Conservation (phyloP, 2,329 filamentous ascomycete genomes). For the Pyrenochaeta sp. region DNA sequence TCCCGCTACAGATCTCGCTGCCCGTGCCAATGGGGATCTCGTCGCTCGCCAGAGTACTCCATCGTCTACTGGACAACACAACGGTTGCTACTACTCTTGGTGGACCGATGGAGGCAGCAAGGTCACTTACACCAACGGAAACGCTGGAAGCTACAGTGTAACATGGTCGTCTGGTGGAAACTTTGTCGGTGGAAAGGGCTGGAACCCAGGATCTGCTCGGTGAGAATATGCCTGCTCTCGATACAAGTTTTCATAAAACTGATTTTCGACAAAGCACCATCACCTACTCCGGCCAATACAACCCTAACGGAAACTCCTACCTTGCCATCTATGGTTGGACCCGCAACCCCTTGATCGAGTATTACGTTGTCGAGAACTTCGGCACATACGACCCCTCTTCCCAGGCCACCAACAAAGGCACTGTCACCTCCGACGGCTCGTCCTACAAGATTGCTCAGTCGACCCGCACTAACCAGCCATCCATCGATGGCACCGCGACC, state of each 20-base stretch:
- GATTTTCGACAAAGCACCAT: conserved; percentile 30
- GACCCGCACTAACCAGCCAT: conserved; percentile 53
- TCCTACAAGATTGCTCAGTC: conserved; percentile 41
- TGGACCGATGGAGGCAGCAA: conserved; percentile 63
- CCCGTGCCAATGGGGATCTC: conserved; percentile 42
- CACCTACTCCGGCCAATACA: conserved; percentile 46
- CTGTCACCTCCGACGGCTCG: conserved; percentile 38
- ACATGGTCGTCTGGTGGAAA: conserved; percentile 61
- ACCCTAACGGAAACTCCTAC: conserved; percentile 51
- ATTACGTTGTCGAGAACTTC: conserved; percentile 61
- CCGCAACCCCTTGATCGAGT: conserved; percentile 61
- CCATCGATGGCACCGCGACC: conserved; percentile 58
- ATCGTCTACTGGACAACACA: conserved; percentile 60
- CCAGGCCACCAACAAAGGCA: conserved; percentile 47
- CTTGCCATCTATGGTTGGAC: conserved; percentile 67
- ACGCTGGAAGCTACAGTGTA: conserved; percentile 59
- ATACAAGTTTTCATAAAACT: neutral
- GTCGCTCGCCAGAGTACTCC: conserved; percentile 50
- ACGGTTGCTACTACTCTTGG: conserved; percentile 68
- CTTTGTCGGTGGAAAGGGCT: conserved; percentile 66
- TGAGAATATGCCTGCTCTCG: conserved; percentile 37
- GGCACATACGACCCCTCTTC: conserved; percentile 60
- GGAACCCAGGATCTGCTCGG: conserved; percentile 61
- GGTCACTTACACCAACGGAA: conserved; percentile 64
- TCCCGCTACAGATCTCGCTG: conserved; percentile 45